Evolutionary conservation across 345 rosid genomes (phyloP), one percentile per base, ranked within the genome.

Genomic region (Cardiospermum halicacabum): DNA sequence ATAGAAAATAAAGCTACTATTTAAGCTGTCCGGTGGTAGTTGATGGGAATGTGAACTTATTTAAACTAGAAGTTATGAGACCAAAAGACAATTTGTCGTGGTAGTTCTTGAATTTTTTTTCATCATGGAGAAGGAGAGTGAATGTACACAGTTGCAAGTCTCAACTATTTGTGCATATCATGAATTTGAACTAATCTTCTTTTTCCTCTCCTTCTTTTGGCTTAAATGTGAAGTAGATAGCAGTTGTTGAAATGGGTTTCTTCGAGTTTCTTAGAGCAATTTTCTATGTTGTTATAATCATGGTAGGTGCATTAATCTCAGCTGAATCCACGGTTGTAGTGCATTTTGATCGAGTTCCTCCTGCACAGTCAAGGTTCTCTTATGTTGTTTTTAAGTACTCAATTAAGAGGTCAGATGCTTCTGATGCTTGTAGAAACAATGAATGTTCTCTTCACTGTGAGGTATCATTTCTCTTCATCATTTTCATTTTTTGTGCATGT

Each of bases 371-470:
- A 47, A 80, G 77, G 59, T 67, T 74, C 71, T 66, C 79, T 21
- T 58, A 72, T 50, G 79, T 79, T 62, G 70, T 73, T 66, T 82
- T 82, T 66, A 53, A 30, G 62, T 82, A 64, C 67, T 77, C 84
- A 0, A 49, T 78, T 32, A 26, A 19, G 43, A 37, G 57, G 66
- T 70, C 64, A 6, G 69, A 80, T 67, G 81, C 77, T 11, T 66
- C 70, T 49, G 69, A 58, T 55, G 81, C 82, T 30, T 82, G 87
- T 30, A 18, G 62, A 49, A 77, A 64, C 26, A 60, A 50, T 58
- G 34, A 43, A 1, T 82, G 84, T 42, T 65, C 64, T 30, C 4
- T 75, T 58, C 55, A 70, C 56, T 82, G 82, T 61, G 69, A 82
- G 87, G 87, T 82, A 54, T 45, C 56, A 18, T 25, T 39, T 42